phyloP scores from a whole-genome alignment of 805 yeast genomes.

The Suhomyces sp. region DNA sequence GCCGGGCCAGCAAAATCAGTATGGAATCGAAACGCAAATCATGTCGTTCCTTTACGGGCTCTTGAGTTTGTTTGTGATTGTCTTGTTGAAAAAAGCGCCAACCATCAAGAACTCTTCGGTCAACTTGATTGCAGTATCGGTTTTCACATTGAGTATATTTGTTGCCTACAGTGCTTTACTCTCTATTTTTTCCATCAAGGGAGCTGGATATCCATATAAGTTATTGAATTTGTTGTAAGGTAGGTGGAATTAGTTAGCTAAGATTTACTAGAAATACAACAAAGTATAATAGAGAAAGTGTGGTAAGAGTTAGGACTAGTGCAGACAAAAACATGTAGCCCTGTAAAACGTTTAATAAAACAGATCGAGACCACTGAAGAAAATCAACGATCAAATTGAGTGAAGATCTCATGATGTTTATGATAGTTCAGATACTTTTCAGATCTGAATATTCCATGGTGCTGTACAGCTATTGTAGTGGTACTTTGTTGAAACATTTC shows the following conservation, averaged over 20 bases:
- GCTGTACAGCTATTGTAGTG: too few relatives aligned
- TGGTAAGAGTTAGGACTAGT: too few relatives aligned
- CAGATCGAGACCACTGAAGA: too few relatives aligned
- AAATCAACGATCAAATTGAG: too few relatives aligned
- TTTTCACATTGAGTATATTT: conserved; percentile 46
- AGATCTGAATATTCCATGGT: too few relatives aligned
- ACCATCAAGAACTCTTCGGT: conserved; percentile 40
- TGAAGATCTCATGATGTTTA: too few relatives aligned
- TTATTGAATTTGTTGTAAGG: conserved; percentile 34
- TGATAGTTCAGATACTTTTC: too few relatives aligned
- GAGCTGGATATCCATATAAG: conserved; percentile 71
- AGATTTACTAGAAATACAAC: neutral
- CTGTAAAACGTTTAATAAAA: too few relatives aligned
- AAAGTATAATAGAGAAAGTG: neutral
- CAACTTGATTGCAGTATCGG: conserved; percentile 47
- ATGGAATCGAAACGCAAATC: conserved; percentile 87
- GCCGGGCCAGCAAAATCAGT: conserved; percentile 71
- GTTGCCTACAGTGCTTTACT: conserved; percentile 63
- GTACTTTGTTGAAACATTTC: too few relatives aligned
- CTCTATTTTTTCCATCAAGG: conserved; percentile 66
- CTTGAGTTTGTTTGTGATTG: conserved; percentile 57
- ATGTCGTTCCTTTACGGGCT: conserved; percentile 70
- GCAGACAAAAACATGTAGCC: too few relatives aligned
- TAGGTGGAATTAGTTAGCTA: neutral
- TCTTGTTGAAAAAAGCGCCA: conserved; percentile 59